phyloP scores from a whole-genome alignment of 2,329 filamentous ascomycete species.

The Huntiella bhutanensis region DNA sequence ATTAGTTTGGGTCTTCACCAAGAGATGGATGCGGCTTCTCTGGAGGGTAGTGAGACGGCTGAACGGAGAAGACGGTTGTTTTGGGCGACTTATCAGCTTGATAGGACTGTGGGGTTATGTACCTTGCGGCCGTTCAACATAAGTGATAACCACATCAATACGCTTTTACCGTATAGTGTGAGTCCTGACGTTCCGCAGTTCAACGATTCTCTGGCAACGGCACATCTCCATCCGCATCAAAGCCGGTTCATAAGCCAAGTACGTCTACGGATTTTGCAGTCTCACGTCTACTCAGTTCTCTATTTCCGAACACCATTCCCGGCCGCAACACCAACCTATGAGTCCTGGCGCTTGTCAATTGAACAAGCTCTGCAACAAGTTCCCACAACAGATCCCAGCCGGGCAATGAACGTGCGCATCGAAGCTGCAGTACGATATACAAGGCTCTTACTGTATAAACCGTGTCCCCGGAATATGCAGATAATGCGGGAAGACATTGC shows the following conservation, averaged over 20 bases:
- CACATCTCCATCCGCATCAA: neutral
- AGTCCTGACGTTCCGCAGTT: neutral
- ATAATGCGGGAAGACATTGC: neutral
- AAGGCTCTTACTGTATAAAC: conserved; percentile 4
- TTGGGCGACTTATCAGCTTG: conserved; percentile 11
- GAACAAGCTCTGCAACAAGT: neutral
- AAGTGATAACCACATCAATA: conserved; percentile 7
- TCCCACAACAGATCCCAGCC: neutral
- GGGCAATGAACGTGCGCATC: neutral
- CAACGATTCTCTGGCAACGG: neutral
- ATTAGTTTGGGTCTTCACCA: conserved; percentile 14
- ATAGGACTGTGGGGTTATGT: conserved; percentile 11
- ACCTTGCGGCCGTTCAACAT: conserved; percentile 10
- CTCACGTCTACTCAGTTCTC: conserved; percentile 4
- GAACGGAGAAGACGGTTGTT: conserved; percentile 1
- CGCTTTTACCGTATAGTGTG: conserved; percentile 3
- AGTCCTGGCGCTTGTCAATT: neutral
- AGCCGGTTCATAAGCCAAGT: conserved; percentile 3
- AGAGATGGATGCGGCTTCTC: conserved; percentile 8
- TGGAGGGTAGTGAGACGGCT: neutral
- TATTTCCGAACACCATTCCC: conserved; percentile 2
- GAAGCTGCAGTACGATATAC: neutral
- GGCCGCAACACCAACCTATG: neutral
- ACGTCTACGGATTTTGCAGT: conserved; percentile 5
- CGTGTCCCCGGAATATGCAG: conserved; percentile 7